Evolutionary conservation across 495 filamentous ascomycete species (phyloP), one percentile per base, ranked within the genome.

Genomic region (Immersiella caudata): DNA sequence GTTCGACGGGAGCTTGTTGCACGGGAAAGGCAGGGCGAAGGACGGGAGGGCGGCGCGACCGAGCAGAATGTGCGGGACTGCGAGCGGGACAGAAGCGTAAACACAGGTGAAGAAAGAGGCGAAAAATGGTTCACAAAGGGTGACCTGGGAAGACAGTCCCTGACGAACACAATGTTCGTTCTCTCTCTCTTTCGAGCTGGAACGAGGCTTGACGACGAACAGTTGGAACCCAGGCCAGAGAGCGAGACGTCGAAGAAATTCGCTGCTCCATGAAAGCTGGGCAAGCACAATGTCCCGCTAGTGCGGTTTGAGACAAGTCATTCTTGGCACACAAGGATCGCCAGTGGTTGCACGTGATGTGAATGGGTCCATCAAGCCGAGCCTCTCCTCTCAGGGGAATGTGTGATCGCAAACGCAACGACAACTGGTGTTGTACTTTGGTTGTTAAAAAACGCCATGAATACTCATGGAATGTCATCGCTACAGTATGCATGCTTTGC

Each of bases 131-230:
- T 24, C 26, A 55, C 56, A 51, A 62, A 64, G 35, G 51, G 40
- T 35, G 51, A 50, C 9, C 27, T 24, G 46, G 18, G 49, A 64
- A 65, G 56, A 63, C 16, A 60, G 65, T 54, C 29, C 66, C 65
- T 29, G 49, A 56, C 40, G 57, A 61, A 62, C 62, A 27, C 50
- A 68, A 64, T 64, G 66, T 61, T 56, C 33, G 65, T 33, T 61
- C 67, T 68, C 57, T 70, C 50, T 50, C 67, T 68, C 57, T 70
- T 29, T 50, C 55, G 3, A 33, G 11, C 51, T 50, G 63, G 60
- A 62, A 60, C 26, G 57, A 67, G 64, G 58, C 54, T 58, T 50
- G 22, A 60, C 58, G 35, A 64, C 49, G 16, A 40, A 46, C 29
- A 54, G 56, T 35, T 57, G 61, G 51, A 65, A 50, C 55, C 51